Base-by-base conservation (phyloP, 768 basidiomycete species). In the Russula sp. region DNA sequence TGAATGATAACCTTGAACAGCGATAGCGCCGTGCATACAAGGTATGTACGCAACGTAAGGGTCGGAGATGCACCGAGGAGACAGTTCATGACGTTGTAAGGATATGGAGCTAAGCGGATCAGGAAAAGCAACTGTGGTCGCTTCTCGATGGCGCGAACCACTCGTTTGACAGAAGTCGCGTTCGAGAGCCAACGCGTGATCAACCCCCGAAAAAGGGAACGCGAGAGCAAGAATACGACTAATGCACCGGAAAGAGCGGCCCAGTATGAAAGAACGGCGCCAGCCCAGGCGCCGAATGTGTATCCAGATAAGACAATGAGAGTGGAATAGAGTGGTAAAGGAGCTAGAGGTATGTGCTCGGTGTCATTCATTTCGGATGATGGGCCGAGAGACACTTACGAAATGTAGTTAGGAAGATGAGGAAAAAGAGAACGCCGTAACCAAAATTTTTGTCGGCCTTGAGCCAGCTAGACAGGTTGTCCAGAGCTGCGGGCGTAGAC, bases 41-140 rank as follows among this genome's bases (percentile, higher is more conserved):
- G 83, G 78, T 93, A 94, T 28, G 90, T 92, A 67, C 80, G 80
- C 67, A 94, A 79, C 5, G 87, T 87, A 69, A 95, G 84, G 7
- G 88, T 85, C 36, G 87, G 87, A n/a, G 90, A 86, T 2, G 92
- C 90, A 9, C 94, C 93, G 54, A 97, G 83, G 54, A 97, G 85
- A 72, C 89, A 91, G 78, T 96, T 97, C 86, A 96, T 92, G 71
- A 96, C 90, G 77, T 96, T 96, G 79, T 90, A 92, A 0, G 89
- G 91, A 73, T 93, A 92, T 4, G 92, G 92, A n/a, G 90, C 93
- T 60, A 94, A 81, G 56, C 94, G 89, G 69, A 97, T 91, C 65
- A 96, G 84, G 78, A 96, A 93, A 22, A 97, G 84, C 5, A 97
- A 81, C 71, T 87, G 87, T 0, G 94, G 94, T 57, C 88, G 85